Evolutionary conservation across 139 green algal species (phyloP), one percentile per base, ranked within the genome.

Genomic region (Volvox africanus): DNA sequence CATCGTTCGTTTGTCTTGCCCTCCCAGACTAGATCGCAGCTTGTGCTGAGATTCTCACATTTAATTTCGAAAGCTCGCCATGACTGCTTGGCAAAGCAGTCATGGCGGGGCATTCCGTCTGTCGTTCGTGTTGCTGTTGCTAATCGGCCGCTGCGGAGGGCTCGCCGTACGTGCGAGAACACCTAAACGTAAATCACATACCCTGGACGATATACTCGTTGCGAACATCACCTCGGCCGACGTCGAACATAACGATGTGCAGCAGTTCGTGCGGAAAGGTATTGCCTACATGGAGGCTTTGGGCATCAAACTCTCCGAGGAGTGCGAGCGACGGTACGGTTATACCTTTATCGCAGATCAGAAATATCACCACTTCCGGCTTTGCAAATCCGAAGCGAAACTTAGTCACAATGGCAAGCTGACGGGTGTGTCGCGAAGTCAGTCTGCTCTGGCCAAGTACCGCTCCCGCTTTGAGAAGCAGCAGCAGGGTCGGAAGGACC

Each of bases 271-370:
- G 6, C 61, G 44, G 28, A 69, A 90, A 71, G 86, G 71, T 22
- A 30, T 83, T 2, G 73, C 32, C 21, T 75, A 90, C 86, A 84
- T 83, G 73, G 21, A 90, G 19, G 19, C 9, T 21, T 21, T 73
- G 1, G 86, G 86, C 50, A 35, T 90, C 0, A 83, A 61, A 71
- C 73, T 90, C 21, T 90, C 86, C 14, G 73, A 90, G 24, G n/a
- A 77, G 73, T 90, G 86, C 55, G 86, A 90, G 32, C 19, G 2
- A 19, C 71, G 86, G 2, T 90, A 90, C 24, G 86, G 86, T 12
- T 83, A 90, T 22, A 65, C 86, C 0, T 90, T 90, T 75, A 90
- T 90, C 50, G 73, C 71, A 6, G 86, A 90, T 62, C 86, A 90
- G 86, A 90, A 83, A 32, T 35, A 21, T 20, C 86, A 90, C 26